Percentiles rank a stretch among this genome's conserved stretches.
Conservation (phyloP, 2,329 filamentous ascomycete species). For the Ustilaginoidea virens region DNA sequence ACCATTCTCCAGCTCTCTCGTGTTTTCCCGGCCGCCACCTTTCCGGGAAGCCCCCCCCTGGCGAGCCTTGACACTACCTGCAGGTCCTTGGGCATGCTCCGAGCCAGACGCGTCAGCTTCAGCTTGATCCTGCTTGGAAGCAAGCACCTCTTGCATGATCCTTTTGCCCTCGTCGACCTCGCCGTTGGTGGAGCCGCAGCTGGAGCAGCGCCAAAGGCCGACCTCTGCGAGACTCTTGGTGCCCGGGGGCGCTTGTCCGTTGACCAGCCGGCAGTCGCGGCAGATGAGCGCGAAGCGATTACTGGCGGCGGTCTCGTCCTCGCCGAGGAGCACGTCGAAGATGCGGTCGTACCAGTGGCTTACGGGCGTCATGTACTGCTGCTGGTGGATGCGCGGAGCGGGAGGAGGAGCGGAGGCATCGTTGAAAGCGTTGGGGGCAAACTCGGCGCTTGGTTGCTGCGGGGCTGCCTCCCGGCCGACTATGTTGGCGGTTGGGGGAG, state of each 20-base stretch:
- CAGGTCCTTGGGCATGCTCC: slow-evolving; percentile 5
- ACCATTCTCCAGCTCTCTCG: no score
- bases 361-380: slow-evolving; percentile 15
- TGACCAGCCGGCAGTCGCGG: slow-evolving; percentile 67
- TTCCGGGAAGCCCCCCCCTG: no score
- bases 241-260: slow-evolving; percentile 88
- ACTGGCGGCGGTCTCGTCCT: slow-evolving; percentile 84
- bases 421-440: slow-evolving; percentile 51
- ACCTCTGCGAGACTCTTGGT: slow-evolving; percentile 62
- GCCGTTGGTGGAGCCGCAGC: slow-evolving; percentile 72
- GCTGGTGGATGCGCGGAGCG: slow-evolving; percentile 4
- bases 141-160: slow-evolving; percentile 51
- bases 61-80: neutral
- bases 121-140: slow-evolving; percentile 9
- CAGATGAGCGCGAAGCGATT: slow-evolving; percentile 87
- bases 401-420: slow-evolving; percentile 8
- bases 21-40: no score
- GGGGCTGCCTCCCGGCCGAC: slow-evolving; percentile 22
- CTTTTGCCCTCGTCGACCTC: slow-evolving; percentile 61
- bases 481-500: slow-evolving; percentile 50
- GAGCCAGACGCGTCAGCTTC: slow-evolving; percentile 7
- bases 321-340: slow-evolving; percentile 79
- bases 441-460: slow-evolving; percentile 33
- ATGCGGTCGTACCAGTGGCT: slow-evolving; percentile 89
- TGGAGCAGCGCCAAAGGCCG: slow-evolving; percentile 76